phyloP scores from a whole-genome alignment of 2,329 filamentous ascomycete species.

The Xylariaceae sp. region DNA sequence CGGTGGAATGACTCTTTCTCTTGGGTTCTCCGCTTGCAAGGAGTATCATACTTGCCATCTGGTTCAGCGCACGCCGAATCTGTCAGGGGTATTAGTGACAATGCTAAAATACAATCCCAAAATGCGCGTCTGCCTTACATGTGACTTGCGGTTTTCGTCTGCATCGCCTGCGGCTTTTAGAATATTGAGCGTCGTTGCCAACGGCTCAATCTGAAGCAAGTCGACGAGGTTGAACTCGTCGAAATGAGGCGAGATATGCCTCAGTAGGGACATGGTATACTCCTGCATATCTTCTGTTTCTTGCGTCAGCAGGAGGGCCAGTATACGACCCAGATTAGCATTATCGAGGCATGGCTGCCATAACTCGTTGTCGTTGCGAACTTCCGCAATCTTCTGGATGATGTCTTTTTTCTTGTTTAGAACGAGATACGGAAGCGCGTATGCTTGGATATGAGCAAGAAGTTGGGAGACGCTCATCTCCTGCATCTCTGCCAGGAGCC shows the following conservation, averaged over 20 bases:
- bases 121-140: slow-evolving; percentile 45
- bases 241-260: slow-evolving; percentile 65
- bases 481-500: slow-evolving; percentile 74
- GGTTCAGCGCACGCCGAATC: slow-evolving; percentile 44
- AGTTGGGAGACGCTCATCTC: slow-evolving; percentile 70
- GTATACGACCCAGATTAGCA: slow-evolving; percentile 51
- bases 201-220: slow-evolving; percentile 68
- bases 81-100: slow-evolving; percentile 32
- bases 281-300: slow-evolving; percentile 53
- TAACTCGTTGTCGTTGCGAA: slow-evolving; percentile 63
- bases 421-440: slow-evolving; percentile 83
- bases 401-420: slow-evolving; percentile 71
- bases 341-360: slow-evolving; percentile 51
- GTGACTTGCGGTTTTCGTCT: slow-evolving; percentile 48
- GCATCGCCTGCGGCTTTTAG: slow-evolving; percentile 73
- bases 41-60: slow-evolving; percentile 41
- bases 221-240: slow-evolving; percentile 59
- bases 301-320: slow-evolving; percentile 56
- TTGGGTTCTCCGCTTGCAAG: slow-evolving; percentile 39
- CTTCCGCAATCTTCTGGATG: slow-evolving; percentile 74
- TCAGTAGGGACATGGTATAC: slow-evolving; percentile 63
- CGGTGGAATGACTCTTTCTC: slow-evolving; percentile 55
- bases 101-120: background rate
- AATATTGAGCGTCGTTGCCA: slow-evolving; percentile 72
- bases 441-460: slow-evolving; percentile 67